These are phyloP conservation scores for Ceratocystis ficicola DNA, from an alignment of 2,329 filamentous ascomycete species.

Conservation along the genomic window DNA sequence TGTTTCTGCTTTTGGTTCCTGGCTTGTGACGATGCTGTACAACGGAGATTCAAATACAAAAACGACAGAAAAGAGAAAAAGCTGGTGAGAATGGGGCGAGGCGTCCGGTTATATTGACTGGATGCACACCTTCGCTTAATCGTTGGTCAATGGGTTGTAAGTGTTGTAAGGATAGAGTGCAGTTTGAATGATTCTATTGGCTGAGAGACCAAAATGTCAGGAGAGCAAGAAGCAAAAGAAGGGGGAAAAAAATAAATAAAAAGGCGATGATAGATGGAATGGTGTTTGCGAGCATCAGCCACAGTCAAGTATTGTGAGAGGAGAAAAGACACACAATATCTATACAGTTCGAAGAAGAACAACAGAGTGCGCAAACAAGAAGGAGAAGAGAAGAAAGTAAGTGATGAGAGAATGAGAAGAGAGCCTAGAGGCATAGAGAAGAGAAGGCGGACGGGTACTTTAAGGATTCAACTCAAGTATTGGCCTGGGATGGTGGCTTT, in stretches of 20 bases:
- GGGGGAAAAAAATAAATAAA: neutral
- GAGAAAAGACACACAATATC: neutral
- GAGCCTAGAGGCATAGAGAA: neutral
- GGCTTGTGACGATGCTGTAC: conserved; percentile 9
- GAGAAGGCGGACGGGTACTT: conserved; percentile 3
- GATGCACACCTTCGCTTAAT: conserved; percentile 3
- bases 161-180: conserved; percentile 1
- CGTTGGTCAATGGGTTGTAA: conserved; percentile 3
- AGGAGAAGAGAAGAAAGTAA: neutral
- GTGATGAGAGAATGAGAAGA: neutral
- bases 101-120: conserved; percentile 17
- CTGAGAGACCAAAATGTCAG: neutral
- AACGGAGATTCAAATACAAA: conserved; percentile 1
- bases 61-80: neutral
- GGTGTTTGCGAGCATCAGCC: neutral
- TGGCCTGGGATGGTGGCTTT: neutral
- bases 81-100: conserved; percentile 8
- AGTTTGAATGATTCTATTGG: conserved; percentile 10
- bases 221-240: neutral
- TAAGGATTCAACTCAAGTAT: neutral
- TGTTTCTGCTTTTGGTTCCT: conserved; percentile 5
- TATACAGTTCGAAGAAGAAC: neutral
- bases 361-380: neutral
- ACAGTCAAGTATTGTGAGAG: neutral
- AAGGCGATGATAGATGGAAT: neutral